Conservation (phyloP, 1,284 basidiomycete species). For the Ustilago loliicola region DNA sequence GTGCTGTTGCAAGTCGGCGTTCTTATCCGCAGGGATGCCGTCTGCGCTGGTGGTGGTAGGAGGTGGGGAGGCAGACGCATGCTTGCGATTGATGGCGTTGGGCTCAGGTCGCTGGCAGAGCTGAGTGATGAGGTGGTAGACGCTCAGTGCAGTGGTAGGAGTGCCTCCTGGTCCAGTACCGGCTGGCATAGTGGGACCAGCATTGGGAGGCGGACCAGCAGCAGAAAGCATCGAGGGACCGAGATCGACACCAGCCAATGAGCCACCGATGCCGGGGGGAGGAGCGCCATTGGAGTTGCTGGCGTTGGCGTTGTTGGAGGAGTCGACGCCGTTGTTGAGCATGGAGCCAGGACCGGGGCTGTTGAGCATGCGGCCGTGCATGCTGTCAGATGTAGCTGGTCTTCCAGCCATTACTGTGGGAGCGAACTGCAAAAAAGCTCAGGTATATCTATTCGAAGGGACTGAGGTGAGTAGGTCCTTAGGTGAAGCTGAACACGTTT, state of each 20-base stretch:
- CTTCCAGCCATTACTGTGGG: constrained; percentile 26
- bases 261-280: constrained; percentile 56
- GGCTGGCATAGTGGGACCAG: constrained; percentile 59
- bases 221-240: constrained; percentile 63
- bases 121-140: constrained; percentile 69
- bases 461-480: too few species aligned
- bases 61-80: constrained; percentile 29
- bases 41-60: not conserved
- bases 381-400: constrained; percentile 31
- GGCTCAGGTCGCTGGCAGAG: constrained; percentile 68
- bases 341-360: constrained; percentile 42
- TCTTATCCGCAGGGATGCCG: not conserved
- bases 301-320: constrained; percentile 8
- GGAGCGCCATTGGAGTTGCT: constrained; percentile 33
- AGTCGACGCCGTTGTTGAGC: constrained; percentile 21
- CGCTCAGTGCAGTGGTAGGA: constrained; percentile 66
- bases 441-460: too few species aligned
- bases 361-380: constrained; percentile 43
- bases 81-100: constrained; percentile 28
- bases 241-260: constrained; percentile 56
- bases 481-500: not conserved
- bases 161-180: constrained; percentile 64
- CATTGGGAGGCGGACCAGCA: constrained; percentile 60
- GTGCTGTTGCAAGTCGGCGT: constrained; percentile 11
- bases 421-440: not conserved